Evolutionary conservation across 1,139 yeast species (phyloP).

Genomic region (Diutina sp.): DNA sequence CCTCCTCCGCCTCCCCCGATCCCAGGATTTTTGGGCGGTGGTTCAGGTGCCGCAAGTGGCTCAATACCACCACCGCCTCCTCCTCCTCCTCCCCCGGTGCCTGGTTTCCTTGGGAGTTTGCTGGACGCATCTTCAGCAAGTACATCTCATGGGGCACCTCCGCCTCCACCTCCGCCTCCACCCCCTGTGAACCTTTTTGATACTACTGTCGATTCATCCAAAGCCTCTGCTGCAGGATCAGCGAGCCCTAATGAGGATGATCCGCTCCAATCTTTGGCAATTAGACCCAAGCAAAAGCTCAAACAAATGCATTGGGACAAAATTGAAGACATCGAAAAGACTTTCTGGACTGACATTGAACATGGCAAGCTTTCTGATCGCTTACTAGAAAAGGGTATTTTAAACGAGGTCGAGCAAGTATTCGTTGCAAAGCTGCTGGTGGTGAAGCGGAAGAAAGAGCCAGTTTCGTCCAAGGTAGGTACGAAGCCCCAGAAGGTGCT

Average conservation of each 20-base stretch:
- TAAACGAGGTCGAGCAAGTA: constrained; percentile 65
- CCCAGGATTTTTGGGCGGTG: constrained; percentile 9
- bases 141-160: constrained; percentile 2
- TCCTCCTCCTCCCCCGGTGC: constrained; percentile 8
- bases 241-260: neutral
- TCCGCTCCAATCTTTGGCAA: constrained; percentile 4
- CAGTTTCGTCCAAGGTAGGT: neutral
- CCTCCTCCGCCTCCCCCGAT: constrained; percentile 20
- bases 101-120: neutral
- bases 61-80: constrained; percentile 5
- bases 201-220: neutral
- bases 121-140: constrained; percentile 5
- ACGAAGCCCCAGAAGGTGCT: constrained; percentile 26
- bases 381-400: constrained; percentile 57
- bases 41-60: constrained; percentile 13
- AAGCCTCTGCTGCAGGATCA: neutral
- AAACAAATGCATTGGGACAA: constrained; percentile 97
- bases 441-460: constrained; percentile 14
- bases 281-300: constrained; percentile 50
- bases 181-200: neutral
- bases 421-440: constrained; percentile 53
- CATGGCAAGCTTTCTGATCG: constrained; percentile 36
- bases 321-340: constrained; percentile 53
- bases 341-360: constrained; percentile 67
- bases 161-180: constrained; percentile 1